Conservation (phyloP, 805 yeast species). For the Barnettozyma botsteinii region DNA sequence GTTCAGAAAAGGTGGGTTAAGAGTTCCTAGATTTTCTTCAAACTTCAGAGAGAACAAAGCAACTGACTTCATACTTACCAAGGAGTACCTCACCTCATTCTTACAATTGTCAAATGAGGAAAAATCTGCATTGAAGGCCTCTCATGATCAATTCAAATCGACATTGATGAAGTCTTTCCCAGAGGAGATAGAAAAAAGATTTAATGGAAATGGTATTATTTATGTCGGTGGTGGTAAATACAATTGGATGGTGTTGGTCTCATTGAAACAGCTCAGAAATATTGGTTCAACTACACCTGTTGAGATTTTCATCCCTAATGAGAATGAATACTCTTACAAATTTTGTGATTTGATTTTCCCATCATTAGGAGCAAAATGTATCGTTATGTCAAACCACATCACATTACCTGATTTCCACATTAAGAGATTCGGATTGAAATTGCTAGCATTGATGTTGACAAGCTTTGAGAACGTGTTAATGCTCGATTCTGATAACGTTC, state of each 20-base stretch:
- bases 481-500: constrained; percentile 72
- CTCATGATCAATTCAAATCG: constrained; percentile 18
- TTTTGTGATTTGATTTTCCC: constrained; percentile 61
- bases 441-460: constrained; percentile 65
- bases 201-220: constrained; percentile 42
- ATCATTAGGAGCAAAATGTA: constrained; percentile 56
- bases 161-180: constrained; percentile 38
- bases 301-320: constrained; percentile 67
- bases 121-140: constrained; percentile 10
- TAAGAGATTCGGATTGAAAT: constrained; percentile 62
- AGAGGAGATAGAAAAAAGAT: too few species aligned
- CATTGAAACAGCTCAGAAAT: constrained; percentile 56
- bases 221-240: constrained; percentile 79
- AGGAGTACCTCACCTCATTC: constrained; percentile 18
- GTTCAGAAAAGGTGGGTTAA: background rate
- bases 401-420: constrained; percentile 39
- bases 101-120: constrained; percentile 15
- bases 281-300: constrained; percentile 61
- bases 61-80: constrained; percentile 20
- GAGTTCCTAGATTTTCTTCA: constrained; percentile 20
- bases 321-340: constrained; percentile 59
- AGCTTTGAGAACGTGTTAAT: constrained; percentile 66
- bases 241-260: constrained; percentile 63
- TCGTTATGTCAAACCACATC: constrained; percentile 54
- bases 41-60: constrained; percentile 21